phyloP scores from a whole-genome alignment of 2,329 filamentous ascomycete genomes.

The Rutstroemia sp. region DNA sequence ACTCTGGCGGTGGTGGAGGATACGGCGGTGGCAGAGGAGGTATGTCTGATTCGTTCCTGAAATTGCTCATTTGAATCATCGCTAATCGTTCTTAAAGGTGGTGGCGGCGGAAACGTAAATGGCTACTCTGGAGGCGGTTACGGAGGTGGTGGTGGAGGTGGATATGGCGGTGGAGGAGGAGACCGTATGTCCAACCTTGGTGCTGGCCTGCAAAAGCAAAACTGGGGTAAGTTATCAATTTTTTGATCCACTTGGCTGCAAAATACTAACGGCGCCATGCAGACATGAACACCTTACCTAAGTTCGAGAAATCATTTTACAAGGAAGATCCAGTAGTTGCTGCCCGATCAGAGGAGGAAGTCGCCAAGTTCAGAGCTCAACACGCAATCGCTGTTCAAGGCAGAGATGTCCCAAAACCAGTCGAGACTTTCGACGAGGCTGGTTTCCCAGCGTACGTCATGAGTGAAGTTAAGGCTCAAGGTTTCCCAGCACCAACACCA shows the following conservation, averaged over 20 bases:
- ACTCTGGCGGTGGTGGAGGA: constrained; percentile 34
- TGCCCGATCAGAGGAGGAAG: constrained; percentile 66
- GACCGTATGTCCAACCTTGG: constrained; percentile 94
- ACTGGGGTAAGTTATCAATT: constrained; percentile 61
- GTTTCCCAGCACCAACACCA: constrained; percentile 85
- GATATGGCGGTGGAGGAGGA: constrained; percentile 52
- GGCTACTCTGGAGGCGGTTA: constrained; percentile 28
- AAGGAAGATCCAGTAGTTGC: constrained; percentile 83
- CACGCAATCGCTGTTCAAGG: constrained; percentile 81
- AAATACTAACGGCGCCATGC: neutral
- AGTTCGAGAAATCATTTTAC: constrained; percentile 99
- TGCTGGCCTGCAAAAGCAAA: constrained; percentile 76
- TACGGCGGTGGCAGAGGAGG: constrained; percentile 26
- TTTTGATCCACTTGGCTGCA: neutral
- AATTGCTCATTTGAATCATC: too few species aligned
- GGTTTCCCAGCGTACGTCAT: constrained; percentile 96
- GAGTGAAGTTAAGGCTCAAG: constrained; percentile 97
- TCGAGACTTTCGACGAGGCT: constrained; percentile 96
- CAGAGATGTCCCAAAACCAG: constrained; percentile 76
- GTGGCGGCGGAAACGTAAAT: constrained; percentile 30
- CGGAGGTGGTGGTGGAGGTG: constrained; percentile 31
- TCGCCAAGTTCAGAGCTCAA: constrained; percentile 80
- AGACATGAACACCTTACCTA: constrained; percentile 76
- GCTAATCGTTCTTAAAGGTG: constrained; percentile 22
- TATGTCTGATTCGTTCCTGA: too few species aligned